Percentiles rank a stretch among this genome's conserved stretches.
These are phyloP conservation scores for Aspergillus fructus DNA, from an alignment of 2,329 filamentous ascomycete species.

Conservation along the genomic window DNA sequence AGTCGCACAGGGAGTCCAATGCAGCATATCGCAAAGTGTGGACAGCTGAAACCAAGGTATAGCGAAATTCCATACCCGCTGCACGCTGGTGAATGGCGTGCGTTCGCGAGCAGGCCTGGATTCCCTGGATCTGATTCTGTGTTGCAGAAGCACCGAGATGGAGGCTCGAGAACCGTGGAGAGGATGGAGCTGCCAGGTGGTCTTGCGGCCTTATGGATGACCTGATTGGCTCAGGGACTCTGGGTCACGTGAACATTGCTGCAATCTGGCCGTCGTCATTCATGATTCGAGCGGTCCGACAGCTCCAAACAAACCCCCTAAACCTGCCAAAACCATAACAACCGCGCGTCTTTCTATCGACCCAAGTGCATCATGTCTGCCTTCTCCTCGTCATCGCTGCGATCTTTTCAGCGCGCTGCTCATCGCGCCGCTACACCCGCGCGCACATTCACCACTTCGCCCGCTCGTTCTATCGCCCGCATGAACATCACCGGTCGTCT, in stretches of 20 bases:
- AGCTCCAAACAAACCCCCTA: slow-evolving; percentile 13
- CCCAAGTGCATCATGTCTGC: slow-evolving; percentile 29
- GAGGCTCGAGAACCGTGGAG: too few relatives aligned
- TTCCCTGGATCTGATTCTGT: not conserved
- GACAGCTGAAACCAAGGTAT: not conserved
- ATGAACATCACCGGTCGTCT: slow-evolving; percentile 87
- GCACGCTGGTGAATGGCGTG: not conserved
- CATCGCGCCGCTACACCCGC: slow-evolving; percentile 39
- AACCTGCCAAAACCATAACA: not conserved
- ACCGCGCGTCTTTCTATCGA: not conserved
- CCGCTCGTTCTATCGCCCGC: slow-evolving; percentile 65
- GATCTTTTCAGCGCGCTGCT: slow-evolving; percentile 50
- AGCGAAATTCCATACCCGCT: not conserved
- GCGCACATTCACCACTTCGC: slow-evolving; percentile 73
- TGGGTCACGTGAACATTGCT: not conserved
- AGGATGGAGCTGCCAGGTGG: not conserved
- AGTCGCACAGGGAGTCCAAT: not conserved
- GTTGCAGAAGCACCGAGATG: not conserved
- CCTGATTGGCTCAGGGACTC: too few relatives aligned
- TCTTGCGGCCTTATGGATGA: not conserved
- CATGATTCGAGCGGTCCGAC: not conserved
- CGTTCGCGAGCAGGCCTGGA: not conserved
- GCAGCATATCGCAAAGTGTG: not conserved
- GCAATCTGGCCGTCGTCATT: too few relatives aligned
- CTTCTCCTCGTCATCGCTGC: slow-evolving; percentile 53